These are phyloP conservation scores for Podochytrium sp. DNA, from an alignment of 192 early-diverging fungal species.

Conservation along the genomic window DNA sequence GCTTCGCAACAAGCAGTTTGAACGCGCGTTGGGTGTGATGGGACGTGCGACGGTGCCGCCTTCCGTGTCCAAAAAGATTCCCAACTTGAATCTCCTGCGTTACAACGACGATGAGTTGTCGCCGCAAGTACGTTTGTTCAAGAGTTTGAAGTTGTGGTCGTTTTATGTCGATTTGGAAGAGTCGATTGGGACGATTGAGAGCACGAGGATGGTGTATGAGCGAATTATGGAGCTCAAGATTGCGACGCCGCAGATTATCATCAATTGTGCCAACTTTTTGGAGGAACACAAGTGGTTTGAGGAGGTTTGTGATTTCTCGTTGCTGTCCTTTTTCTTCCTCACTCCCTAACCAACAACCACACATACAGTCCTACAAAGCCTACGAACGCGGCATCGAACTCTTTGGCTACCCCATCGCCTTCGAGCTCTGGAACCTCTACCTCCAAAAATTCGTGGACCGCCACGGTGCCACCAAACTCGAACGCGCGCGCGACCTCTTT, in stretches of 20 bases:
- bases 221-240: conserved; percentile 91
- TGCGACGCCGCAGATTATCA: conserved; percentile 93
- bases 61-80: conserved; percentile 38
- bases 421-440: conserved; percentile 98
- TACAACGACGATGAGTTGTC: conserved; percentile 82
- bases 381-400: conserved; percentile 95
- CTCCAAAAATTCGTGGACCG: conserved; percentile 82
- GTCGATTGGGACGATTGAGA: conserved; percentile 79
- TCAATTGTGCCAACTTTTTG: conserved; percentile 90
- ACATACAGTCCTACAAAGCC: conserved; percentile 75
- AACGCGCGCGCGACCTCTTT: conserved; percentile 92
- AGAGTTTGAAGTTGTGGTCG: conserved; percentile 87
- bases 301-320: conserved; percentile 57
- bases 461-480: conserved; percentile 84
- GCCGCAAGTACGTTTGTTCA: conserved; percentile 82
- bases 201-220: conserved; percentile 85
- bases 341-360: background rate
- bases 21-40: conserved; percentile 81
- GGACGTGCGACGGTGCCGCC: conserved; percentile 78
- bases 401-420: conserved; percentile 96
- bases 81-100: conserved; percentile 45
- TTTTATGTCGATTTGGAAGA: conserved; percentile 96
- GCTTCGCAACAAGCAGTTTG: conserved; percentile 56
- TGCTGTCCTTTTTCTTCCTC: background rate
- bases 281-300: conserved; percentile 91